These are phyloP conservation scores for Candida mesenterica DNA, from an alignment of 1,139 yeast genomes.

Conservation along the genomic window DNA sequence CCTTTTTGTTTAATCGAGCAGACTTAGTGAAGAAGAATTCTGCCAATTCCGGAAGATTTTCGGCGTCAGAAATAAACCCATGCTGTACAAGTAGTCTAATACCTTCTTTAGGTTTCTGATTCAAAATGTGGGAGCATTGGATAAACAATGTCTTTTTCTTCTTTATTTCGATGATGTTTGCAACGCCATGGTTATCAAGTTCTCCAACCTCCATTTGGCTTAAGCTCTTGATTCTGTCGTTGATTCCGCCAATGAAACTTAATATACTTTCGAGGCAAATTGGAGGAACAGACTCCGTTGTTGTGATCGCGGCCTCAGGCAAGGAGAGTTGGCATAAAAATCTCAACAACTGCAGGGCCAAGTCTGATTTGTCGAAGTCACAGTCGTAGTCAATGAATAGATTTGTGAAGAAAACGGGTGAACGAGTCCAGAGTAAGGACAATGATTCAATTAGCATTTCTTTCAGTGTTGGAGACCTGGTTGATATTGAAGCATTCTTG, in stretches of 20 bases:
- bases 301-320: slow-evolving; percentile 73
- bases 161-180: slow-evolving; percentile 44
- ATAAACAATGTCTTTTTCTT: slow-evolving; percentile 71
- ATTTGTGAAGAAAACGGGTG: slow-evolving; percentile 74
- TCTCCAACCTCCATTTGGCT: slow-evolving; percentile 14
- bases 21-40: slow-evolving; percentile 74
- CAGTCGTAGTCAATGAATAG: slow-evolving; percentile 87
- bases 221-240: slow-evolving; percentile 48
- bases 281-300: slow-evolving; percentile 91
- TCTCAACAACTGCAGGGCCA: slow-evolving; percentile 67
- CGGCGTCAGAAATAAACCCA: slow-evolving; percentile 59
- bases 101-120: slow-evolving; percentile 76
- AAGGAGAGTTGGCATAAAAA: slow-evolving; percentile 73
- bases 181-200: slow-evolving; percentile 15
- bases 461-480: slow-evolving; percentile 44
- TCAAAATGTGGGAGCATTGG: slow-evolving; percentile 69
- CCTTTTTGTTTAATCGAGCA: slow-evolving; percentile 79
- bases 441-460: slow-evolving; percentile 84
- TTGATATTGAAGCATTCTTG: slow-evolving; percentile 14
- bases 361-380: slow-evolving; percentile 81
- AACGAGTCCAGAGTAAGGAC: slow-evolving; percentile 80
- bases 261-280: slow-evolving; percentile 86
- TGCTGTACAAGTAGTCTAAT: slow-evolving; percentile 57
- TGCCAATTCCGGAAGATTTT: slow-evolving; percentile 63
- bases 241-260: slow-evolving; percentile 65